A percentile compares a stretch with the other conserved stretches of the same genome.
These are phyloP conservation scores for Neurospora sp. DNA, from an alignment of 495 filamentous ascomycete species.

Conservation along the genomic window DNA sequence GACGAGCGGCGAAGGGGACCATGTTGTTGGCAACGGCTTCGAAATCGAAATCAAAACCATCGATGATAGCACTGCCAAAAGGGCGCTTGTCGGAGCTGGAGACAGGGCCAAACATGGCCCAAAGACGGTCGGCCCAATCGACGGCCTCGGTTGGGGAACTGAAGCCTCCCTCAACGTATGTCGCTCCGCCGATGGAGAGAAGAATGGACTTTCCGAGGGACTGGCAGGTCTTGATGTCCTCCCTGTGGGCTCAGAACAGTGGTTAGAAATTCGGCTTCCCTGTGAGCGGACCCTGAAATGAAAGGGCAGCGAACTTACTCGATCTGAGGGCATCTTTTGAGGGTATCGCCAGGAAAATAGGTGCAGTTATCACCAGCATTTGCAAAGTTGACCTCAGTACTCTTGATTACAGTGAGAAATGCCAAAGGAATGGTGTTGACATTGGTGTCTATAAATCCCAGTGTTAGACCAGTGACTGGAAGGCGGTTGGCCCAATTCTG, in stretches of 20 bases:
- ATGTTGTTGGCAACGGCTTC: constrained; percentile 41
- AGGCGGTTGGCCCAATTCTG: background rate
- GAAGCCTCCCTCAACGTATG: constrained; percentile 54
- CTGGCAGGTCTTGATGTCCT: constrained; percentile 59
- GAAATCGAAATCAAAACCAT: constrained; percentile 67
- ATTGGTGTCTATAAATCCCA: constrained; percentile 15
- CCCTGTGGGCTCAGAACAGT: constrained; percentile 10
- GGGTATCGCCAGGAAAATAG: constrained; percentile 39
- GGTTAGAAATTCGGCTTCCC: background rate
- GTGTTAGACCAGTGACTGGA: background rate
- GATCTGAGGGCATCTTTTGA: constrained; percentile 49
- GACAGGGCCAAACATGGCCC: constrained; percentile 55
- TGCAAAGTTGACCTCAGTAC: constrained; percentile 45
- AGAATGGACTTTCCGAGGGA: constrained; percentile 52
- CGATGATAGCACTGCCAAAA: constrained; percentile 52
- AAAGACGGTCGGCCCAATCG: constrained; percentile 49
- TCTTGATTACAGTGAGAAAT: constrained; percentile 47
- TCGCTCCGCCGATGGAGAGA: constrained; percentile 56
- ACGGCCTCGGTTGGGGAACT: constrained; percentile 39
- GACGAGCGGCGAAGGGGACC: constrained; percentile 43
- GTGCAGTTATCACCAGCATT: constrained; percentile 49
- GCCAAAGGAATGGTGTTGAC: constrained; percentile 47
- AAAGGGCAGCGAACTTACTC: constrained; percentile 30
- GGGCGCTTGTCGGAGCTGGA: constrained; percentile 39
- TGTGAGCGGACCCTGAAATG: background rate